Percentiles rank a stretch among this genome's conserved stretches.
Evolutionary conservation across 2,329 filamentous ascomycete genomes (phyloP).

Genomic region (Trichoderma pleuroti): DNA sequence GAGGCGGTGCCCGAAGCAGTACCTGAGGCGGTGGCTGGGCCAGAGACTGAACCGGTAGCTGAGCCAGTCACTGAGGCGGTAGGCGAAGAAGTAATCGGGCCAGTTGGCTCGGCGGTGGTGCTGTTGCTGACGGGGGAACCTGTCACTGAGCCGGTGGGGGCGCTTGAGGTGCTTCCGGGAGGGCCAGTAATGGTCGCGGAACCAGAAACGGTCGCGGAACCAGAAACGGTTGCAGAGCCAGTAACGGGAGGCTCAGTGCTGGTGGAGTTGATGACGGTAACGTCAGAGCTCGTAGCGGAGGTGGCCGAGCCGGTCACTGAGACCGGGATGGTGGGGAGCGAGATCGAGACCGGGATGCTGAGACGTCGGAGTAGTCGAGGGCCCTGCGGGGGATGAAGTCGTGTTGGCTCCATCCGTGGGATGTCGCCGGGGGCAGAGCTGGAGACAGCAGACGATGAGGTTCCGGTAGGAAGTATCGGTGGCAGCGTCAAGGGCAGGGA

Average conservation of each 20-base stretch:
- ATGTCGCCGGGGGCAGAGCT: conserved; percentile 5
- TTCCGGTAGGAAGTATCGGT: not conserved
- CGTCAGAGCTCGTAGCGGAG: not conserved
- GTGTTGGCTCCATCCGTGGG: conserved; percentile 19
- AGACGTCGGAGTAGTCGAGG: not conserved
- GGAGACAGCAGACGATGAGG: not conserved
- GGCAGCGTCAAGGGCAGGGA: conserved; percentile 7
- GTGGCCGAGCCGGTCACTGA: not conserved
- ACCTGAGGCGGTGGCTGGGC: not conserved
- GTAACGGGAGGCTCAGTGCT: conserved; percentile 11
- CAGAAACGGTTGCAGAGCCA: conserved; percentile 5
- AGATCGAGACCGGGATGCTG: conserved; percentile 18
- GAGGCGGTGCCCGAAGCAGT: not conserved
- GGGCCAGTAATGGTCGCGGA: conserved; percentile 2
- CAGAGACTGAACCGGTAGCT: not conserved
- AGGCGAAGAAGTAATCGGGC: not conserved
- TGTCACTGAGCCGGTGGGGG: not conserved
- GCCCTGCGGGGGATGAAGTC: not conserved
- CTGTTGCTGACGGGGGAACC: not conserved
- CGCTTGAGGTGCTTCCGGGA: not conserved
- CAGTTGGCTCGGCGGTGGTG: not conserved
- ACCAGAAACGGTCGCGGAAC: conserved; percentile 1
- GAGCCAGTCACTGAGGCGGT: not conserved
- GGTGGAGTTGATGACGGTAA: conserved; percentile 8
- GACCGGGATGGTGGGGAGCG: conserved; percentile 1